A percentile compares a stretch with the other conserved stretches of the same genome.
Evolutionary conservation across 2,329 filamentous ascomycete genomes (phyloP).

Genomic region (Paradendryphiella salina): DNA sequence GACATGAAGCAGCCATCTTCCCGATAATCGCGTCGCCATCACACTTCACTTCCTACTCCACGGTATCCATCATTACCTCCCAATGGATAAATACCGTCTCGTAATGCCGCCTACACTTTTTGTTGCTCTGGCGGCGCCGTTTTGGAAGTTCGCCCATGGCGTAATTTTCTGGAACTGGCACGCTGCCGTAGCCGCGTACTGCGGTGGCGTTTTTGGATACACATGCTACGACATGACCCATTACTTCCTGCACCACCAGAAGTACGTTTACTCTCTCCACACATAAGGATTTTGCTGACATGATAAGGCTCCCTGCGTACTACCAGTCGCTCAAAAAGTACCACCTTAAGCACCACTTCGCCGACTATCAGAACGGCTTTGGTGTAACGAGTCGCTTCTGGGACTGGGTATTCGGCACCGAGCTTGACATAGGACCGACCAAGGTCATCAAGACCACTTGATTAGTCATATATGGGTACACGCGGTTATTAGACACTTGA

Average conservation of each 20-base stretch:
- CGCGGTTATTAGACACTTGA: conserved; percentile 3
- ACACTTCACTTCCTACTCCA: conserved; percentile 92
- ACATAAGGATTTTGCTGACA: conserved; percentile 11
- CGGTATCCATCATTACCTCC: conserved; percentile 95
- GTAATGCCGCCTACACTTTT: conserved; percentile 97
- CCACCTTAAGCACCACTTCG: conserved; percentile 95
- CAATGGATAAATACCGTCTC: conserved; percentile 97
- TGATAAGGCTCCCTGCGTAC: conserved; percentile 72
- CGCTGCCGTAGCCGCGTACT: conserved; percentile 75
- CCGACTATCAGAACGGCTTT: conserved; percentile 96
- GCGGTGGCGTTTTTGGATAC: conserved; percentile 92
- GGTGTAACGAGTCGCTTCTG: conserved; percentile 96
- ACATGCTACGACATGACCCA: conserved; percentile 96
- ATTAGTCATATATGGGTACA: neutral
- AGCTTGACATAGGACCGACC: conserved; percentile 62
- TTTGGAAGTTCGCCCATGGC: conserved; percentile 86
- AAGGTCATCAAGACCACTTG: conserved; percentile 54
- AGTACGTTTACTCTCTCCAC: conserved; percentile 54
- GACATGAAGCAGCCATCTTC: conserved; percentile 67
- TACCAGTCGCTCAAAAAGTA: conserved; percentile 96
- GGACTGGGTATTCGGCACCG: conserved; percentile 90
- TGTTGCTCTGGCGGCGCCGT: conserved; percentile 77
- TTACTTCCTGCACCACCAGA: conserved; percentile 97
- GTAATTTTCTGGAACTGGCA: conserved; percentile 87
- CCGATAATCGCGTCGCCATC: conserved; percentile 85